These are phyloP conservation scores for Mycena kentingensis DNA, from an alignment of 768 basidiomycete species.

Conservation along the genomic window DNA sequence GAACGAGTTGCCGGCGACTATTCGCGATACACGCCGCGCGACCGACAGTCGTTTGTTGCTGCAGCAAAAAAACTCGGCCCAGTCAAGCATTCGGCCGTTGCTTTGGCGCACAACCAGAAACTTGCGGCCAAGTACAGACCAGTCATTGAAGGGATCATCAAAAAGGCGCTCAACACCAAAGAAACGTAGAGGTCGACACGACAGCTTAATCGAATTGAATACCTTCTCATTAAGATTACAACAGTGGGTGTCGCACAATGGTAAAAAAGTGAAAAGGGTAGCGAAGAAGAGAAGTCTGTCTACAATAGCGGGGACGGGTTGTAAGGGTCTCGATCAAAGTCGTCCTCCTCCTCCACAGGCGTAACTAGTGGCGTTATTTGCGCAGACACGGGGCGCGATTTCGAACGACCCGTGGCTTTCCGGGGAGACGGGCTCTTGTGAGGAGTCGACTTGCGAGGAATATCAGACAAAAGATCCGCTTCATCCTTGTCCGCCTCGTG, in stretches of 20 bases:
- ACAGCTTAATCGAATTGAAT: too few relatives aligned
- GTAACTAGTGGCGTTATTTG: too few relatives aligned
- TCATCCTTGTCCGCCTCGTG: too few relatives aligned
- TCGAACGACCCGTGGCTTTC: too few relatives aligned
- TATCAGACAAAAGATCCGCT: too few relatives aligned
- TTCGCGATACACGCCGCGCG: constrained; percentile 41
- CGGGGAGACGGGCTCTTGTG: too few relatives aligned
- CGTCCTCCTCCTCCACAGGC: background rate
- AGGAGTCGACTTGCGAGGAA: too few relatives aligned
- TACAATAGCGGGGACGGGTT: background rate
- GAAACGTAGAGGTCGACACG: too few relatives aligned
- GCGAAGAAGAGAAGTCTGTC: background rate
- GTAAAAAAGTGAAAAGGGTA: background rate
- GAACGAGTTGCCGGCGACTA: constrained; percentile 55
- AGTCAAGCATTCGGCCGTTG: constrained; percentile 43
- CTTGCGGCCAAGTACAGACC: constrained; percentile 41
- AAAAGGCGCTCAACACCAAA: too few relatives aligned
- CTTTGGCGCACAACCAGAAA: constrained; percentile 43
- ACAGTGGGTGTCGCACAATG: background rate
- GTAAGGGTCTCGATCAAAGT: background rate
- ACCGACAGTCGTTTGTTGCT: constrained; percentile 29
- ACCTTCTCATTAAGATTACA: background rate
- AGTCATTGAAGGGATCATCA: too few relatives aligned
- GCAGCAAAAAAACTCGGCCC: constrained; percentile 40
- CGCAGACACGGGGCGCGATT: too few relatives aligned